Evolutionary conservation across 805 yeast species (phyloP).

Genomic region (Yarrowia phangngaensis): DNA sequence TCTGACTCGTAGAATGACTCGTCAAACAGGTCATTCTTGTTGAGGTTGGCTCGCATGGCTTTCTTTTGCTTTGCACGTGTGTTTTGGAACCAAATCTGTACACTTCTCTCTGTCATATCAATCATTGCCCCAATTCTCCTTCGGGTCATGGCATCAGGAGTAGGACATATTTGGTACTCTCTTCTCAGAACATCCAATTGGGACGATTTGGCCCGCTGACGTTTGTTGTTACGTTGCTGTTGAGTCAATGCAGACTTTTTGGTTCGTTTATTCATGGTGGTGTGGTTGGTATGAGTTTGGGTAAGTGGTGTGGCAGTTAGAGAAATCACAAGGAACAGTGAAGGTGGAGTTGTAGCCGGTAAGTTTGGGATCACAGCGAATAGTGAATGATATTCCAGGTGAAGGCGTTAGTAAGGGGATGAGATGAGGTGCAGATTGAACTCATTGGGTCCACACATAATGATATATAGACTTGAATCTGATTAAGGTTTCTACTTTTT

Average conservation of each 20-base stretch:
- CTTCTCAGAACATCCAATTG: constrained; percentile 62
- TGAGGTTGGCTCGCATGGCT: not conserved
- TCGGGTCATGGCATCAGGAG: constrained; percentile 48
- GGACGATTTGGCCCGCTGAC: constrained; percentile 78
- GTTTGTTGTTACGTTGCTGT: constrained; percentile 44
- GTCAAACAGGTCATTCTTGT: not conserved
- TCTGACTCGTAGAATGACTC: no score
- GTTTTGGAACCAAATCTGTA: constrained; percentile 91
- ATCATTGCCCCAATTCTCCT: constrained; percentile 60
- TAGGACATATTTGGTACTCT: constrained; percentile 69
- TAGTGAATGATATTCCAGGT: no score
- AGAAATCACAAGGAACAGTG: not conserved
- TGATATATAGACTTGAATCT: no score
- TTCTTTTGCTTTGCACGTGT: constrained; percentile 47
- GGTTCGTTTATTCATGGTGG: constrained; percentile 17
- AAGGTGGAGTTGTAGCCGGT: no score
- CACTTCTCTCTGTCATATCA: constrained; percentile 82
- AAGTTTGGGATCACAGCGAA: no score
- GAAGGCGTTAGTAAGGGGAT: no score
- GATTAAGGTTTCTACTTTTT: no score
- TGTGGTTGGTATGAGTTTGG: not conserved
- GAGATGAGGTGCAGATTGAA: no score
- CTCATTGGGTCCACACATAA: no score
- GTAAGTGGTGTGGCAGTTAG: not conserved
- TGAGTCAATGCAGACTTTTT: constrained; percentile 34